These are phyloP conservation scores for Penicilliopsis zonata DNA, from an alignment of 495 filamentous ascomycete genomes.

Conservation along the genomic window DNA sequence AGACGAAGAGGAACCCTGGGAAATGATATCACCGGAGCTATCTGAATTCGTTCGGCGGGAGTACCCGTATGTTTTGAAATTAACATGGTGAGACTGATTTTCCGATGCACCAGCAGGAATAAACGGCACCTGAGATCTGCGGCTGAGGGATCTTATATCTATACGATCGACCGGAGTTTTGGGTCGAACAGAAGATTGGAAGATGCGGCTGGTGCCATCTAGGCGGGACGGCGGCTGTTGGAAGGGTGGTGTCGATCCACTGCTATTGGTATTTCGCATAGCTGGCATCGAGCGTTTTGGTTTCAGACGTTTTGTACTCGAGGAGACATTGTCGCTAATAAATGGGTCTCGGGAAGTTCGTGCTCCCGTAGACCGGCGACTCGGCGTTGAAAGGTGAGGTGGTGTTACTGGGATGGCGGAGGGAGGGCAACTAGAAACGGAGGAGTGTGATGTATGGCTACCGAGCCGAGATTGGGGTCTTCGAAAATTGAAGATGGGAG, in stretches of 20 bases:
- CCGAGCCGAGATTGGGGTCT: constrained; percentile 52
- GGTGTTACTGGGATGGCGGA: constrained; percentile 38
- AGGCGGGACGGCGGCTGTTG: constrained; percentile 27
- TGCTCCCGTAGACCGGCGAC: constrained; percentile 43
- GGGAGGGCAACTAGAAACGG: constrained; percentile 50
- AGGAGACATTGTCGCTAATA: constrained; percentile 50
- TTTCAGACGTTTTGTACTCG: constrained; percentile 61
- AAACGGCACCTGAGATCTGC: constrained; percentile 60
- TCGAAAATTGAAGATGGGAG: constrained; percentile 45
- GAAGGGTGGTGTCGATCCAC: constrained; percentile 18
- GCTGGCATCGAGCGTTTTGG: constrained; percentile 81
- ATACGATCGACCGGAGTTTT: constrained; percentile 58
- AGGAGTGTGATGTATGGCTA: constrained; percentile 53
- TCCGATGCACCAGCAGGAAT: constrained; percentile 65
- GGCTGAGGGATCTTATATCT: constrained; percentile 42
- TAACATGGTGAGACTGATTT: constrained; percentile 68
- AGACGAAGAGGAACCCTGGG: constrained; percentile 35
- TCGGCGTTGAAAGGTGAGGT: constrained; percentile 40
- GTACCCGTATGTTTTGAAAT: constrained; percentile 53
- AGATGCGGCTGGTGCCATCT: constrained; percentile 26
- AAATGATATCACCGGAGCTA: constrained; percentile 37
- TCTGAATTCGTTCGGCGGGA: constrained; percentile 68
- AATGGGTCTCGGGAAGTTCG: constrained; percentile 42
- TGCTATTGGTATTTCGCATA: constrained; percentile 43
- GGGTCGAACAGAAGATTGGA: constrained; percentile 39